Percentiles rank a stretch among this genome's conserved stretches.
These are phyloP conservation scores for Flammula alnicola DNA, from an alignment of 1,284 basidiomycete genomes.

Conservation along the genomic window DNA sequence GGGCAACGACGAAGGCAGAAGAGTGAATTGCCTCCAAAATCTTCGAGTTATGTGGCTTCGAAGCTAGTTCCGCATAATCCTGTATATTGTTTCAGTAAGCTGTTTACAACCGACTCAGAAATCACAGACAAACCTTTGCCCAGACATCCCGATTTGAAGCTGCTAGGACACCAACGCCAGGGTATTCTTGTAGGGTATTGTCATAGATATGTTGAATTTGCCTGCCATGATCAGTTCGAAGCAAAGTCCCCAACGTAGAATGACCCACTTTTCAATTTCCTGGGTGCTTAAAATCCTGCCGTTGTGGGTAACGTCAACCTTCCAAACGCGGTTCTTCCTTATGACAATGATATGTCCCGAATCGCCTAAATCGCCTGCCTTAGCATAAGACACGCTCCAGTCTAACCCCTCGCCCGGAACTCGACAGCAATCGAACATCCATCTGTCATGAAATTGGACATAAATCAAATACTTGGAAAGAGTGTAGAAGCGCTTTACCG, in stretches of 20 bases:
- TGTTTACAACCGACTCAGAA: neutral
- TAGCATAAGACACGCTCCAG: slow-evolving; percentile 75
- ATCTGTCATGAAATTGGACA: slow-evolving; percentile 44
- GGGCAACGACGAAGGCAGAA: slow-evolving; percentile 79
- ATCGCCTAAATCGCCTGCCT: slow-evolving; percentile 65
- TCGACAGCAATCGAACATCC: slow-evolving; percentile 94
- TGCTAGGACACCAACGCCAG: slow-evolving; percentile 78
- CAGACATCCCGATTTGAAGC: slow-evolving; percentile 83
- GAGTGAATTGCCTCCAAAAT: slow-evolving; percentile 80
- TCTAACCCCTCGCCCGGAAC: slow-evolving; percentile 80
- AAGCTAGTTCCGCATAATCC: slow-evolving; percentile 66
- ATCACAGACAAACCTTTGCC: slow-evolving; percentile 62
- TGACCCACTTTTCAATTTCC: slow-evolving; percentile 67
- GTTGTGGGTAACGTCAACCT: slow-evolving; percentile 60
- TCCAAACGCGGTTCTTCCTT: slow-evolving; percentile 80
- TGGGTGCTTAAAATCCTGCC: slow-evolving; percentile 68
- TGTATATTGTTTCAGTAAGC: slow-evolving; percentile 30
- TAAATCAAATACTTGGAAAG: neutral
- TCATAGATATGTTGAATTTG: slow-evolving; percentile 80
- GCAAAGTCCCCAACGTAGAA: neutral
- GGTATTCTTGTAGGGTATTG: slow-evolving; percentile 62
- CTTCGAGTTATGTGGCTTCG: slow-evolving; percentile 60
- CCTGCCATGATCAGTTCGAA: slow-evolving; percentile 39
- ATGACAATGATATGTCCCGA: slow-evolving; percentile 79
- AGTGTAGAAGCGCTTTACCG: slow-evolving; percentile 49